Evolutionary conservation across 2,329 filamentous ascomycete species (phyloP).

Genomic region (Dactylellina parvicollis): DNA sequence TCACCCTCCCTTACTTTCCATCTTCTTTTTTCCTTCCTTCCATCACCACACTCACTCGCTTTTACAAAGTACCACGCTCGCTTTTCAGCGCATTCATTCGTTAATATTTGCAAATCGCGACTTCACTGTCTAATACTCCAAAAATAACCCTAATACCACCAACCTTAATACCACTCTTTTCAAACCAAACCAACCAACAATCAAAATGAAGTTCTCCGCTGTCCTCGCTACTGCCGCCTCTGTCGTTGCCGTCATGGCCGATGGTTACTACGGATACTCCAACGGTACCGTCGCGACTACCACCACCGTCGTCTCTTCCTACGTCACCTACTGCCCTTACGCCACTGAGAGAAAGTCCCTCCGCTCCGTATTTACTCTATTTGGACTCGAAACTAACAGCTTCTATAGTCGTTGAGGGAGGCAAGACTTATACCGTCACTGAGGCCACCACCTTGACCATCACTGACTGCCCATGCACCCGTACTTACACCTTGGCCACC

Average conservation of each 20-base stretch:
- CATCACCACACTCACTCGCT: slow-evolving; percentile 54
- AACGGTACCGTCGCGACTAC: slow-evolving; percentile 35
- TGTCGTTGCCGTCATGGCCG: slow-evolving; percentile 30
- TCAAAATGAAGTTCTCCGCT: slow-evolving; percentile 54
- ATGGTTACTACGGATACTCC: slow-evolving; percentile 26
- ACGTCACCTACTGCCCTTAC: slow-evolving; percentile 46
- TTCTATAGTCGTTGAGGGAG: slow-evolving; percentile 21
- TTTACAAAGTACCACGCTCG: slow-evolving; percentile 55
- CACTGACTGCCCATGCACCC: slow-evolving; percentile 54
- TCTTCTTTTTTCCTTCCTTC: slow-evolving; percentile 46
- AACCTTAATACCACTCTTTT: slow-evolving; percentile 46
- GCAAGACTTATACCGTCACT: slow-evolving; percentile 42
- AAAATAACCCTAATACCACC: slow-evolving; percentile 40
- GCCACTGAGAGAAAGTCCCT: not conserved
- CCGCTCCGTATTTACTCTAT: not conserved
- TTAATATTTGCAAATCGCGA: slow-evolving; percentile 53
- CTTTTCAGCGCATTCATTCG: slow-evolving; percentile 55
- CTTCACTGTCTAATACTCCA: slow-evolving; percentile 38
- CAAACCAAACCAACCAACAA: slow-evolving; percentile 44
- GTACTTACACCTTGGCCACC: slow-evolving; percentile 43
- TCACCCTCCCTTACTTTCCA: slow-evolving; percentile 49
- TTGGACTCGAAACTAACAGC: not conserved
- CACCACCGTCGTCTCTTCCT: slow-evolving; percentile 49
- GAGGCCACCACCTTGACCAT: slow-evolving; percentile 47
- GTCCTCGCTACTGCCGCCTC: slow-evolving; percentile 46